Evolutionary conservation across 208 protist species (phyloP).

Genomic region (Phytomonas sp.): DNA sequence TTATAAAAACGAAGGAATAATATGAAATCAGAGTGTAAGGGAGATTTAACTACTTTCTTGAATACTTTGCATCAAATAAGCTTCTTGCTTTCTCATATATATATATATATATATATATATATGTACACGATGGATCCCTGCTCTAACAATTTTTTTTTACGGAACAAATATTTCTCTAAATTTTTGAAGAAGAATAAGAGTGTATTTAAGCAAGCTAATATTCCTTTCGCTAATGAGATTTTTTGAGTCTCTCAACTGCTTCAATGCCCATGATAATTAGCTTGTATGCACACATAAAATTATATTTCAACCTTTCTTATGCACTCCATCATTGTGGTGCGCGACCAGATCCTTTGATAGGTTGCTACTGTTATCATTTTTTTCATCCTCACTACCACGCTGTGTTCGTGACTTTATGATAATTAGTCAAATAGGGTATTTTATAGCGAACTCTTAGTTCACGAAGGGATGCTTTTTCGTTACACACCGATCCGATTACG

Average conservation of each 20-base stretch:
- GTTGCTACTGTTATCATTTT: not conserved
- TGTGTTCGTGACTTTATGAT: not conserved
- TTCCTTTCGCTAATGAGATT: not conserved
- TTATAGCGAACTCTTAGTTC: not conserved
- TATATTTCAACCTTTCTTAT: not conserved
- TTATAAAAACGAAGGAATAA: conserved; percentile 1
- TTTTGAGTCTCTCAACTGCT: not conserved
- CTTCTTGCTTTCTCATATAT: not conserved
- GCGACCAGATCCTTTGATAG: not conserved
- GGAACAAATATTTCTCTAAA: conserved; percentile 9
- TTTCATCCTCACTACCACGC: not conserved
- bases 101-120: conserved; percentile 2
- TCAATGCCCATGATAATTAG: not conserved
- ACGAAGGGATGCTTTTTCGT: conserved; percentile 2
- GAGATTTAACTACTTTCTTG: not conserved
- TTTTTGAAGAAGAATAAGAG: not conserved
- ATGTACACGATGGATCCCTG: not conserved
- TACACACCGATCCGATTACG: conserved; percentile 12
- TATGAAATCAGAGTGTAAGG: not conserved
- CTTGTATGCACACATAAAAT: not conserved
- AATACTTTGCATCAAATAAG: not conserved
- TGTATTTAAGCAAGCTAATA: not conserved
- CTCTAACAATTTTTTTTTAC: not conserved
- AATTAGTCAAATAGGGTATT: not conserved
- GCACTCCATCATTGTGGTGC: not conserved